Conservation (phyloP, 345 rosid species). For the Noccaea caerulescens region DNA sequence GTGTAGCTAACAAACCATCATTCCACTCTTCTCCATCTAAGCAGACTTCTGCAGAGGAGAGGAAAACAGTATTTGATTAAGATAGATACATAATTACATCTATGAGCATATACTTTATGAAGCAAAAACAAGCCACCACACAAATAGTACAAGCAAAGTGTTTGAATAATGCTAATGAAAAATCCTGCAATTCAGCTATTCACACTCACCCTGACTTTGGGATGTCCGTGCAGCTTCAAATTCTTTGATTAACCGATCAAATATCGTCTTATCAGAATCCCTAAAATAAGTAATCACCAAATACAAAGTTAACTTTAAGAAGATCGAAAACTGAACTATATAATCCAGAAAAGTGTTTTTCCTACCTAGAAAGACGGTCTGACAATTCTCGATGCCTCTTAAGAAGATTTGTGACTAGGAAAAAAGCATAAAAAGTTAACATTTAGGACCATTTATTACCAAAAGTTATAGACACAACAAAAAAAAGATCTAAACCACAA, state of each 20-base stretch:
- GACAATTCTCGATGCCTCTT: slow-evolving; percentile 82
- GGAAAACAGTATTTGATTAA: slow-evolving; percentile 14
- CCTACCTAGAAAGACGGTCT: slow-evolving; percentile 78
- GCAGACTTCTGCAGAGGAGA: slow-evolving; percentile 59
- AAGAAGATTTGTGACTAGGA: slow-evolving; percentile 77
- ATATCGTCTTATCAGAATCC: slow-evolving; percentile 91
- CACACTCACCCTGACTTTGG: slow-evolving; percentile 70
- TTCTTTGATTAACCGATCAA: slow-evolving; percentile 84
- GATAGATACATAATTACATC: not conserved
- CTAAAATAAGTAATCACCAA: slow-evolving; percentile 44
- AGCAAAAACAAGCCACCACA: slow-evolving; percentile 22
- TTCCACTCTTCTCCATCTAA: slow-evolving; percentile 92
- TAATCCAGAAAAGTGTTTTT: not conserved
- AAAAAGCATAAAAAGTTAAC: slow-evolving; percentile 26
- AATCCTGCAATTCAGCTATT: slow-evolving; percentile 17
- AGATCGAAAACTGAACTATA: not conserved
- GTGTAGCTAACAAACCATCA: slow-evolving; percentile 88
- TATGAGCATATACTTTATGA: slow-evolving; percentile 1
- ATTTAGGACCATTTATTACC: slow-evolving; percentile 10
- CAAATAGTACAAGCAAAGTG: not conserved
- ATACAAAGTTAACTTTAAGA: slow-evolving; percentile 6
- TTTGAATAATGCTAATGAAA: slow-evolving; percentile 16
- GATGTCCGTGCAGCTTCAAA: slow-evolving; percentile 86
- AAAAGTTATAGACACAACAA: not conserved
- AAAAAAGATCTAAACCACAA: slow-evolving; percentile 8